Conservation (phyloP, 2,329 filamentous ascomycete species). For the Diaporthe longicolla region DNA sequence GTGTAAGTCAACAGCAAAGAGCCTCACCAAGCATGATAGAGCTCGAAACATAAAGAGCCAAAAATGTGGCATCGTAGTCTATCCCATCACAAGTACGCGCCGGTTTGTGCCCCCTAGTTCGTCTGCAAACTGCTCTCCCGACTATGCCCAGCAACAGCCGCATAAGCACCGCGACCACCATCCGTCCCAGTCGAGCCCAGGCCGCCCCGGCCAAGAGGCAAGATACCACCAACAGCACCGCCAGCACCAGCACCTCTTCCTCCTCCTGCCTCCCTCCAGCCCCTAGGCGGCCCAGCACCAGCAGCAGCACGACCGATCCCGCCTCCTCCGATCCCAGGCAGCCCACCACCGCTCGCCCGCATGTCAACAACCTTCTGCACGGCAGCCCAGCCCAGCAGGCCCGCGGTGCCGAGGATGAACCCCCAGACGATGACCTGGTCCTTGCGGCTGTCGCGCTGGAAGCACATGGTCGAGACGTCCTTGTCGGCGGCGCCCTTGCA, state of each 20-base stretch:
- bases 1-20: no score
- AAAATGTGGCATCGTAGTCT: neutral
- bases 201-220: conserved; percentile 9
- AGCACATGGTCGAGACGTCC: conserved; percentile 74
- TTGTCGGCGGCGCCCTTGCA: conserved; percentile 74
- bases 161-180: conserved; percentile 48
- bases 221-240: neutral
- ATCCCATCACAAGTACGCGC: neutral
- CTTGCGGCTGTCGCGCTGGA: conserved; percentile 77
- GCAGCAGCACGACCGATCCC: conserved; percentile 34
- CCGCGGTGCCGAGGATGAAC: conserved; percentile 72
- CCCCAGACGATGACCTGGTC: conserved; percentile 77
- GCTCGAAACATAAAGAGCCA: neutral
- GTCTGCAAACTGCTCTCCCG: conserved; percentile 38
- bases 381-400: conserved; percentile 72
- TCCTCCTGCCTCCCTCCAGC: no score
- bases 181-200: conserved; percentile 21
- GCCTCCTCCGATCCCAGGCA: conserved; percentile 38
- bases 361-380: conserved; percentile 63
- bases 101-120: neutral
- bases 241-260: no score
- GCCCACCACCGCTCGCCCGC: conserved; percentile 49
- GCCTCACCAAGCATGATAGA: rapidly evolving
- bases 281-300: neutral
- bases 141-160: conserved; percentile 45